A percentile compares a stretch with the other conserved stretches of the same genome.
Evolutionary conservation across 306 rosid genomes (phyloP).

Genomic region (Malus fusca): DNA sequence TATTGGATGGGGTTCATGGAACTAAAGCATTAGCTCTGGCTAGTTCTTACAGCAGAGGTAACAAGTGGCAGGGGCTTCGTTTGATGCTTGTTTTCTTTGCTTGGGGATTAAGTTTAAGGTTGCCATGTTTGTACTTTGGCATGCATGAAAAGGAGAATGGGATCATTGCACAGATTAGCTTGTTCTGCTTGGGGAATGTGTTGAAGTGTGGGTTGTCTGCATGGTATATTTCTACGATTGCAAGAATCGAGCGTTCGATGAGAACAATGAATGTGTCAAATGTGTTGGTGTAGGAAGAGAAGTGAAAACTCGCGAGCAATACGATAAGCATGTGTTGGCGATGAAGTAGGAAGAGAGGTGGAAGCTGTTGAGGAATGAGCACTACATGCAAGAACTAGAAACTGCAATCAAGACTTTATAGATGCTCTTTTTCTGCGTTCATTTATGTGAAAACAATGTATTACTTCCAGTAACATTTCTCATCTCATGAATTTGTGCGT

Average conservation of each 20-base stretch:
- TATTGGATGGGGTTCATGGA: slow-evolving; percentile 25
- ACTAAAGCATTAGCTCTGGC: slow-evolving; percentile 27
- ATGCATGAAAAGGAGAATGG: slow-evolving; percentile 32
- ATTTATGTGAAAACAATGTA: no score
- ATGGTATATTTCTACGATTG: slow-evolving; percentile 45
- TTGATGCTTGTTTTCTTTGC: slow-evolving; percentile 43
- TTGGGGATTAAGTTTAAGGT: slow-evolving; percentile 34
- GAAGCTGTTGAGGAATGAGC: background rate
- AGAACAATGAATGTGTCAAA: background rate
- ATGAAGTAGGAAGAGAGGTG: no score
- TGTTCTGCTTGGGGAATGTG: slow-evolving; percentile 32
- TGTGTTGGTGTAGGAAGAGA: slow-evolving; percentile 11
- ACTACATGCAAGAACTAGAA: background rate
- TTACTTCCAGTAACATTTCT: no score
- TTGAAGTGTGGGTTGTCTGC: slow-evolving; percentile 49
- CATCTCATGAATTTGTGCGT: no score
- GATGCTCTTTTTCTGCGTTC: no score
- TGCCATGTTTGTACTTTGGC: slow-evolving; percentile 23
- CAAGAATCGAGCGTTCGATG: slow-evolving; percentile 33
- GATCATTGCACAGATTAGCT: slow-evolving; percentile 28
- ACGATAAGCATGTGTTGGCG: no score
- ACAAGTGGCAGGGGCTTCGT: slow-evolving; percentile 26
- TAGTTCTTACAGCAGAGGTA: slow-evolving; percentile 30
- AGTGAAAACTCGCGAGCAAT: background rate
- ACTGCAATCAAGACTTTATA: background rate